Conservation (phyloP, 2,329 filamentous ascomycete genomes). For the Bisporella sp. region DNA sequence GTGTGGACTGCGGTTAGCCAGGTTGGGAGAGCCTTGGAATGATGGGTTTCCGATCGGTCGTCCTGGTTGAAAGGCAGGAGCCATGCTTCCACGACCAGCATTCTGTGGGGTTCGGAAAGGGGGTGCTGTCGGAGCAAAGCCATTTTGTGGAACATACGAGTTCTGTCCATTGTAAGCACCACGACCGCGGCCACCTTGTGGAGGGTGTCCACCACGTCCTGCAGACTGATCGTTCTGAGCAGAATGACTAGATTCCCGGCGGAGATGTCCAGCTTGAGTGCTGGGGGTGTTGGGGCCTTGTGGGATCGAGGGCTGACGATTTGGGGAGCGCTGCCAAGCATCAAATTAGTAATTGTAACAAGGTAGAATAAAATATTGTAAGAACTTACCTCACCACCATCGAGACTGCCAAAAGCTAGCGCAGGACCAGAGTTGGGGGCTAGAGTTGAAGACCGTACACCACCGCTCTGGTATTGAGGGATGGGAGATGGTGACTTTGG, state of each 20-base stretch:
- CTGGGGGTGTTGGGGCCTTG: slow-evolving; percentile 54
- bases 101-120: slow-evolving; percentile 25
- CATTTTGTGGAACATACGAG: slow-evolving; percentile 41
- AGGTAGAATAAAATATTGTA: background rate
- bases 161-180: slow-evolving; percentile 49
- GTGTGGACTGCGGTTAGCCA: slow-evolving; percentile 57
- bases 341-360: slow-evolving; percentile 11
- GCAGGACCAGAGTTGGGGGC: slow-evolving; percentile 63
- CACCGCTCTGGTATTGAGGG: slow-evolving; percentile 79
- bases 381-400: slow-evolving; percentile 69
- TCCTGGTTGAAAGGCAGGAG: slow-evolving; percentile 36
- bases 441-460: slow-evolving; percentile 70
- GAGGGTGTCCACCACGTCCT: slow-evolving; percentile 43
- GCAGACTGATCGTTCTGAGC: slow-evolving; percentile 61
- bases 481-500: slow-evolving; percentile 89
- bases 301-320: slow-evolving; percentile 55
- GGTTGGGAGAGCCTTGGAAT: slow-evolving; percentile 60
- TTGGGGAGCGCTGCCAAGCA: no score
- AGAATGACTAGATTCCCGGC: slow-evolving; percentile 82
- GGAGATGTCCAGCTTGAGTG: slow-evolving; percentile 66
- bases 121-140: slow-evolving; percentile 39
- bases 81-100: slow-evolving; percentile 37
- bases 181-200: slow-evolving; percentile 47
- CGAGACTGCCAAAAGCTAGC: slow-evolving; percentile 71
- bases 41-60: slow-evolving; percentile 35